phyloP scores from a whole-genome alignment of 371 early-diverging fungal species.

The Apophysomyces variabilis region DNA sequence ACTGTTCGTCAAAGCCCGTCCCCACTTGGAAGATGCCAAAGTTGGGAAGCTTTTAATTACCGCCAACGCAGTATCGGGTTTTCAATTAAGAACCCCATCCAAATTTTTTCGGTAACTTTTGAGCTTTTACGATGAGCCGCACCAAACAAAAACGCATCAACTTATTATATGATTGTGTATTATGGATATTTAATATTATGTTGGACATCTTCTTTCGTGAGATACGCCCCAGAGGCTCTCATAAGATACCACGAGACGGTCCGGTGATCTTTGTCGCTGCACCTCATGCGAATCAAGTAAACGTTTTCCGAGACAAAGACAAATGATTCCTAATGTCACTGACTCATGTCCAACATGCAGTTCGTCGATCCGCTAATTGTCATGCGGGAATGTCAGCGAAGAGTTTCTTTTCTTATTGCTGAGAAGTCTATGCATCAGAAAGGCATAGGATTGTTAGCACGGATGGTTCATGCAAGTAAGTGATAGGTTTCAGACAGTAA shows the following conservation, averaged over 20 bases:
- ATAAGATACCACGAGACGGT: slow-evolving; percentile 80
- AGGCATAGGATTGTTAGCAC: slow-evolving; percentile 80
- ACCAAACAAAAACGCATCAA: slow-evolving; percentile 16
- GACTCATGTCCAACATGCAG: slow-evolving; percentile 26
- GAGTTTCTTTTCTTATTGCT: slow-evolving; percentile 81
- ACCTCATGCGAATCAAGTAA: slow-evolving; percentile 91
- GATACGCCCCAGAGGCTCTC: slow-evolving; percentile 80
- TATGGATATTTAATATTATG: slow-evolving; percentile 57
- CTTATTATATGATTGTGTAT: slow-evolving; percentile 25
- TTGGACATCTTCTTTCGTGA: slow-evolving; percentile 86
- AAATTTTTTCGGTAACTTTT: background rate
- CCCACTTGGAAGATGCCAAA: too few relatives aligned
- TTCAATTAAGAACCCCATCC: too few relatives aligned
- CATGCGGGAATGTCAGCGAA: slow-evolving; percentile 72
- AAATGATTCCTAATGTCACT: background rate
- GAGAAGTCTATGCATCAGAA: slow-evolving; percentile 80
- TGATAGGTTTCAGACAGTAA: slow-evolving; percentile 1
- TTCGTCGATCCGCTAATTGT: slow-evolving; percentile 91
- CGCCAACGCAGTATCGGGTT: too few relatives aligned
- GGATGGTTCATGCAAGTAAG: slow-evolving; percentile 68
- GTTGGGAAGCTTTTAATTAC: too few relatives aligned
- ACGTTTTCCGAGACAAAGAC: background rate
- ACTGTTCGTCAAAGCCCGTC: too few relatives aligned
- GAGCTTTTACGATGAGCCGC: background rate
- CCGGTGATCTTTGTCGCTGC: slow-evolving; percentile 92